phyloP scores from a whole-genome alignment of 2,329 filamentous ascomycete species.

The Cadophora malorum region DNA sequence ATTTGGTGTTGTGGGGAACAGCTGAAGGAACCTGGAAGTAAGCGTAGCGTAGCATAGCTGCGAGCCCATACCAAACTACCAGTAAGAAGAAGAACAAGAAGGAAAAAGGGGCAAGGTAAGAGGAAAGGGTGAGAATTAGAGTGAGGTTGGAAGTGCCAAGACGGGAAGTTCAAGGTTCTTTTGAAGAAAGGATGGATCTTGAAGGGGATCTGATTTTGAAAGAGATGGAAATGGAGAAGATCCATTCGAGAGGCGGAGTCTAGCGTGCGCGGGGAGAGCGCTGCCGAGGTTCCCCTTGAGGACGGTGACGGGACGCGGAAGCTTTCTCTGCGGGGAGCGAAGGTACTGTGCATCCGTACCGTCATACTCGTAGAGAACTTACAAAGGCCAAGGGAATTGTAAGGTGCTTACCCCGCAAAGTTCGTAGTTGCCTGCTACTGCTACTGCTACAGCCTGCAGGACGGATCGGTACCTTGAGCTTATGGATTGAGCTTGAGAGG shows the following conservation, averaged over 20 bases:
- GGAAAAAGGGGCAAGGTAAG: background rate
- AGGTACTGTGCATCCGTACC: background rate
- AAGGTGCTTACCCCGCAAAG: background rate
- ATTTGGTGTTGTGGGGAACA: constrained; percentile 5
- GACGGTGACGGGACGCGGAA: background rate
- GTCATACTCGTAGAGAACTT: too few relatives aligned
- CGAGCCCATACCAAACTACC: too few relatives aligned
- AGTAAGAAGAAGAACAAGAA: background rate
- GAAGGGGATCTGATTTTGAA: too few relatives aligned
- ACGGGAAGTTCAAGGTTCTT: background rate
- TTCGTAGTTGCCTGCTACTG: background rate
- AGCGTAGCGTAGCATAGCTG: too few relatives aligned
- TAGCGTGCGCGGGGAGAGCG: background rate
- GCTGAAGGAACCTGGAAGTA: background rate
- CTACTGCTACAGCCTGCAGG: background rate
- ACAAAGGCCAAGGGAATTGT: too few relatives aligned
- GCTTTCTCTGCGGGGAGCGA: background rate
- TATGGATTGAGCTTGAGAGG: background rate
- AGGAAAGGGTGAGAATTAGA: background rate
- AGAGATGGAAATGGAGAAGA: background rate
- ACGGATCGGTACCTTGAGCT: background rate
- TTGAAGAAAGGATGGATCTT: background rate
- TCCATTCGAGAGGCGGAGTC: constrained; percentile 3
- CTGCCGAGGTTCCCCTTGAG: constrained; percentile 1
- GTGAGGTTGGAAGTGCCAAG: background rate